Conservation (phyloP, 2,329 filamentous ascomycete genomes). For the Colletotrichum limetticola region DNA sequence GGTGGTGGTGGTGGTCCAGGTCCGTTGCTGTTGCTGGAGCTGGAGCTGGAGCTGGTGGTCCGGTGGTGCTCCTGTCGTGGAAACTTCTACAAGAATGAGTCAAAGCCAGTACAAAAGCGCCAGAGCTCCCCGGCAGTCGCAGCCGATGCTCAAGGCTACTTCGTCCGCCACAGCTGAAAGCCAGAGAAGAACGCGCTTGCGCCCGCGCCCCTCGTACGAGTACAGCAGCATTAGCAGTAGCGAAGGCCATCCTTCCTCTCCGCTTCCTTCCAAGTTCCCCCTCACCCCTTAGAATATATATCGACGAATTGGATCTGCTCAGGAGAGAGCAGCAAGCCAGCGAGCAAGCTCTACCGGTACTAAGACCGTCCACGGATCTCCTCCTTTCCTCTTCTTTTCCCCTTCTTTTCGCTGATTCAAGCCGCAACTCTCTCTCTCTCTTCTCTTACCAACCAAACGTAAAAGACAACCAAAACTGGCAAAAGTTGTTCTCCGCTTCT, state of each 20-base stretch:
- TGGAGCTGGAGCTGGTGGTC: conserved; percentile 2
- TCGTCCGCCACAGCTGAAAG: conserved; percentile 39
- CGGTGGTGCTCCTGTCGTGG: conserved; percentile 42
- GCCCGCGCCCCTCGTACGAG: conserved; percentile 29
- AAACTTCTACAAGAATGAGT: conserved; percentile 59
- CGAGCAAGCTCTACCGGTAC: no score
- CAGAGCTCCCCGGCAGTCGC: conserved; percentile 39
- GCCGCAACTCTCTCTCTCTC: background rate
- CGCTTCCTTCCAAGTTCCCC: conserved; percentile 13
- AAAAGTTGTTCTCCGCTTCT: background rate
- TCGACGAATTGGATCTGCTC: conserved; percentile 13
- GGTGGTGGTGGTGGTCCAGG: conserved; percentile 22
- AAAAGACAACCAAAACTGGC: background rate
- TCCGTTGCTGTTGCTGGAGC: conserved; percentile 22
- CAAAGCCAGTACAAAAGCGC: conserved; percentile 50
- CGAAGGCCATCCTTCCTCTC: background rate
- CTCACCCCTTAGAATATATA: conserved; percentile 29
- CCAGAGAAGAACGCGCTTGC: conserved; percentile 23
- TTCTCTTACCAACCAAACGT: background rate
- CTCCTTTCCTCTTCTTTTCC: conserved; percentile 12
- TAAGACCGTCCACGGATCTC: background rate
- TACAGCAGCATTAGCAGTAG: conserved; percentile 13
- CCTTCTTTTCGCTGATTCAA: background rate
- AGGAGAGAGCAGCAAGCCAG: background rate
- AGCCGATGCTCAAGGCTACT: conserved; percentile 35